These are phyloP conservation scores for Anthracocystis panici-leucophaei DNA, from an alignment of 1,284 basidiomycete genomes.

Conservation along the genomic window DNA sequence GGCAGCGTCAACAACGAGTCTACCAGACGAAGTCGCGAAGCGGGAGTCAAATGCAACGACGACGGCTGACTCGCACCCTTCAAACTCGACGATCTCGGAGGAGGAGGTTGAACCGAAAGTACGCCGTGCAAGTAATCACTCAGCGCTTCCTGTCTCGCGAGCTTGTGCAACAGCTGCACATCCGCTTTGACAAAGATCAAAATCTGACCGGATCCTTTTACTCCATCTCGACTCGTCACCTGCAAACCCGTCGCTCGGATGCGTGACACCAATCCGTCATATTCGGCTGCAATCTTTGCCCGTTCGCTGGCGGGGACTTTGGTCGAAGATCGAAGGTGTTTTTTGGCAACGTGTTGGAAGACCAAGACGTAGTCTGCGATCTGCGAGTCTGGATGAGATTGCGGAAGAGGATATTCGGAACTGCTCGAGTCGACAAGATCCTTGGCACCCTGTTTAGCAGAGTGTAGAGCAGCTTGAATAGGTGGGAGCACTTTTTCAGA, in stretches of 20 bases:
- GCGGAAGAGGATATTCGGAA: slow-evolving; percentile 28
- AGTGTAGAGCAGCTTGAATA: slow-evolving; percentile 26
- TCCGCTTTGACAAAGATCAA: slow-evolving; percentile 62
- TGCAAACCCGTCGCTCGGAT: slow-evolving; percentile 53
- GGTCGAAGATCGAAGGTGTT: slow-evolving; percentile 34
- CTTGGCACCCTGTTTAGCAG: slow-evolving; percentile 17
- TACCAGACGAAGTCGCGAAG: slow-evolving; percentile 56
- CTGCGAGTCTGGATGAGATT: slow-evolving; percentile 37
- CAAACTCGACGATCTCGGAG: slow-evolving; percentile 37
- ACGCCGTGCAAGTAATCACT: slow-evolving; percentile 65
- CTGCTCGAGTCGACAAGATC: slow-evolving; percentile 4
- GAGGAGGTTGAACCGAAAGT: slow-evolving; percentile 37
- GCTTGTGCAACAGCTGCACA: slow-evolving; percentile 25
- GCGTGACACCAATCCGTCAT: slow-evolving; percentile 35
- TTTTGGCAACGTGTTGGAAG: slow-evolving; percentile 55
- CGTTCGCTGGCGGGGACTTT: slow-evolving; percentile 47
- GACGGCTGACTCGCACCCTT: neutral
- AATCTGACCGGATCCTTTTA: slow-evolving; percentile 44
- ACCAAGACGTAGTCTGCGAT: slow-evolving; percentile 61
- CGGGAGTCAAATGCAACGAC: slow-evolving; percentile 43
- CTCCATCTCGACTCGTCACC: slow-evolving; percentile 56
- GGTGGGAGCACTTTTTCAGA: slow-evolving; percentile 40
- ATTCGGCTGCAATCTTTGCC: slow-evolving; percentile 47
- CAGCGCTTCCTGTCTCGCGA: slow-evolving; percentile 46
- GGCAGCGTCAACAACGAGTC: slow-evolving; percentile 56